Percentiles rank a stretch among this genome's conserved stretches.
phyloP scores from a whole-genome alignment of 345 rosid species.

The Eucalyptus regnans region DNA sequence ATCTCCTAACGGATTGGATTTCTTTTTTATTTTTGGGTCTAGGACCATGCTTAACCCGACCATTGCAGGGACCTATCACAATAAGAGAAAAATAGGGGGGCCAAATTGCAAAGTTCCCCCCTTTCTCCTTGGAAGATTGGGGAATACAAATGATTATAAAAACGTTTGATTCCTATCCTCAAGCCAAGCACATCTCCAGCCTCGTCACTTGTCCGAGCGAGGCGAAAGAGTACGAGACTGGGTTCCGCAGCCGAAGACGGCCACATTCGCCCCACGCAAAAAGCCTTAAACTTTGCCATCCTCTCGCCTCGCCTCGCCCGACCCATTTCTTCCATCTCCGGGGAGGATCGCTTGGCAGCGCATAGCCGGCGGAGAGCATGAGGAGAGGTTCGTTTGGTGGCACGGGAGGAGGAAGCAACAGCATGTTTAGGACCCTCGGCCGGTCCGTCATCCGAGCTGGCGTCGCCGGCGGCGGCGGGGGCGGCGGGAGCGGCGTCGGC shows the following conservation, averaged over 20 bases:
- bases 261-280: not conserved
- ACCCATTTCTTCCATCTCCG: not conserved
- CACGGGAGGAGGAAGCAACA: constrained; percentile 32
- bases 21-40: not conserved
- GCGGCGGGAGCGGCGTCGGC: not conserved
- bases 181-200: not conserved
- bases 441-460: constrained; percentile 10
- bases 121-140: not conserved
- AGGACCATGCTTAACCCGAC: not conserved
- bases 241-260: not conserved
- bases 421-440: not conserved
- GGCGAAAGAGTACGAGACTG: not conserved
- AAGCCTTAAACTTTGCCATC: not conserved
- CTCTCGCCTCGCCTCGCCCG: not conserved
- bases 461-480: not conserved
- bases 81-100: not conserved
- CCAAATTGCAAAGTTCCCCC: not conserved
- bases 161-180: not conserved
- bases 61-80: not conserved
- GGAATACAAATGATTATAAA: not conserved
- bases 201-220: not conserved
- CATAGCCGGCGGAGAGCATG: not conserved
- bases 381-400: constrained; percentile 27
- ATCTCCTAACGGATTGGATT: not conserved
- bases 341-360: not conserved